phyloP scores from a whole-genome alignment of 2,329 filamentous ascomycete genomes.

The Mollisia scopiformis region DNA sequence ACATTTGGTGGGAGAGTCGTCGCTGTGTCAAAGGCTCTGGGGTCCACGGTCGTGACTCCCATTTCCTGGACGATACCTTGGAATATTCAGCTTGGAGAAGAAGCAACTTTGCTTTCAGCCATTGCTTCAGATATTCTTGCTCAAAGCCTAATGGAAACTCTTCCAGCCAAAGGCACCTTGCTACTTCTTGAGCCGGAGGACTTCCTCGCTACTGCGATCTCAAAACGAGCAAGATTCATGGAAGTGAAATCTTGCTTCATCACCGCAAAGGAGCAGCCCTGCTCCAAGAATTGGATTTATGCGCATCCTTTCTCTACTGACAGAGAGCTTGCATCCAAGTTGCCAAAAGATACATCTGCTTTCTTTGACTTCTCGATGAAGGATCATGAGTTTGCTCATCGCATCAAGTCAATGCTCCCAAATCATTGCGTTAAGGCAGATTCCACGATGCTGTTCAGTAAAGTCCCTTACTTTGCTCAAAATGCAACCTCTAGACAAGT shows the following conservation, averaged over 20 bases:
- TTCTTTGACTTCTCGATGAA: conserved; percentile 7
- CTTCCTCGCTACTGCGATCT: conserved; percentile 1
- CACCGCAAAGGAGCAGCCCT: not conserved
- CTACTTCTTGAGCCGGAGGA: conserved; percentile 7
- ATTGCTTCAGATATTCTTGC: conserved; percentile 5
- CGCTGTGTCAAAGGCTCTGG: conserved; percentile 3
- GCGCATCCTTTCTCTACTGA: conserved; percentile 6
- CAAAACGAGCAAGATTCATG: not conserved
- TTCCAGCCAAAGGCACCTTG: not conserved
- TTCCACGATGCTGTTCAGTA: not conserved
- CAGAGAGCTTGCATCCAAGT: not conserved
- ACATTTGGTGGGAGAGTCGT: conserved; percentile 5
- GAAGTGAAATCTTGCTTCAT: conserved; percentile 5
- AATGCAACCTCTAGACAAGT: not conserved
- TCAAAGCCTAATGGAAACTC: not conserved
- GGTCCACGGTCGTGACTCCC: not conserved
- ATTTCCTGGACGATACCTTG: conserved; percentile 9
- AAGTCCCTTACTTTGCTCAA: not conserved
- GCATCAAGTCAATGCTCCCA: not conserved
- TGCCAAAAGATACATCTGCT: not conserved
- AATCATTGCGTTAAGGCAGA: not conserved
- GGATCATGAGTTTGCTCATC: not conserved
- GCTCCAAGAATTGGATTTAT: not conserved
- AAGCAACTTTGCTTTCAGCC: not conserved
- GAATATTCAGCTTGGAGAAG: conserved; percentile 1